Conservation (phyloP, 202 grass and related monocot species). For the Eragrostis tef region DNA sequence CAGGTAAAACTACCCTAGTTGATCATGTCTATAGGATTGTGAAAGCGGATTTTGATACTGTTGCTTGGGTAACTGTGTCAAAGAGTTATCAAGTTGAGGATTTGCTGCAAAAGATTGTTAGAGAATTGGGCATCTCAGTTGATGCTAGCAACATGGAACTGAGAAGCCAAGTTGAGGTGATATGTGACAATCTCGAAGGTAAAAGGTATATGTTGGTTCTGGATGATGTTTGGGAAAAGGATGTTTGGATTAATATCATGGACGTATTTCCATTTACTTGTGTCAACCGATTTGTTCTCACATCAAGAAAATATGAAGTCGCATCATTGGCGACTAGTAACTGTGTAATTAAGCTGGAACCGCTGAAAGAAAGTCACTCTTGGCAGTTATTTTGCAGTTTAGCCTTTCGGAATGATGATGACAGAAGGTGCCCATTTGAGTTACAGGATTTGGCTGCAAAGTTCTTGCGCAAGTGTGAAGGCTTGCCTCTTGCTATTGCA, state of each 20-base stretch:
- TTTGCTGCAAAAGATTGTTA: conserved; percentile 16
- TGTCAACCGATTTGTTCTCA: too few species aligned
- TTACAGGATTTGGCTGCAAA: not conserved
- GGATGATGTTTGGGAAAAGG: conserved; percentile 21
- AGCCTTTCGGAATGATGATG: not conserved
- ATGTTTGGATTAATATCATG: too few species aligned
- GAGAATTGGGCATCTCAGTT: not conserved
- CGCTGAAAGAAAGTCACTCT: too few species aligned
- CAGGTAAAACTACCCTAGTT: conserved; percentile 51
- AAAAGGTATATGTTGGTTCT: conserved; percentile 44
- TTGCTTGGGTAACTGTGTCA: conserved; percentile 44
- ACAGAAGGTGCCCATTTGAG: not conserved
- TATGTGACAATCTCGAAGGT: not conserved
- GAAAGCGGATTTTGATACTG: not conserved
- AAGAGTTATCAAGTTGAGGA: conserved; percentile 9
- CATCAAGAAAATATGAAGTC: not conserved
- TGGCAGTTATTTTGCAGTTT: too few species aligned
- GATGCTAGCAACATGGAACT: not conserved
- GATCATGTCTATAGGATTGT: conserved; percentile 28
- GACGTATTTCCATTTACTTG: too few species aligned
- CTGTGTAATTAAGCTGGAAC: too few species aligned
- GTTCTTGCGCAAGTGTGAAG: conserved; percentile 1
- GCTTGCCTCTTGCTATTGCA: conserved; percentile 14
- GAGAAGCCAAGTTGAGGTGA: not conserved
- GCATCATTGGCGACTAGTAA: not conserved